Percentiles rank a stretch among this genome's conserved stretches.
Conservation (phyloP, 768 basidiomycete genomes). For the Lactifluus volemus region DNA sequence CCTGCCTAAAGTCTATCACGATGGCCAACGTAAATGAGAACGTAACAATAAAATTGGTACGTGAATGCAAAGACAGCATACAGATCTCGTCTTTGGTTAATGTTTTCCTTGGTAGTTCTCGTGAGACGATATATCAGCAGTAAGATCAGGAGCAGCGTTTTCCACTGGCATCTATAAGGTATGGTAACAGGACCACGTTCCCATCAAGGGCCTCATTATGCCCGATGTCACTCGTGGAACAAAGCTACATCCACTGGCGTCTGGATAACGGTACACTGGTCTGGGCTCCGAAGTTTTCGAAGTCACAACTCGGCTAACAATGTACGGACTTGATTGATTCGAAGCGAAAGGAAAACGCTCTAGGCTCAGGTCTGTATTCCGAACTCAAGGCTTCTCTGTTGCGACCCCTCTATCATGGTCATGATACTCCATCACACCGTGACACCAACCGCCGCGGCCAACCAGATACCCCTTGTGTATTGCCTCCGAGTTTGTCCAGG, state of each 20-base stretch:
- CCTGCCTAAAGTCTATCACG: neutral
- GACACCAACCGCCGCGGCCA: too few relatives aligned
- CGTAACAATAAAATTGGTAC: neutral
- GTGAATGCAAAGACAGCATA: neutral
- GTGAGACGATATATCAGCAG: neutral
- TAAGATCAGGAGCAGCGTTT: neutral
- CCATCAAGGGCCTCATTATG: neutral
- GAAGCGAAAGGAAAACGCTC: neutral
- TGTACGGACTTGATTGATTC: neutral
- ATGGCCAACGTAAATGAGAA: too few relatives aligned
- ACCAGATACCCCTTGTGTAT: neutral
- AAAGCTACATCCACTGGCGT: neutral
- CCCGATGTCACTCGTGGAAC: neutral
- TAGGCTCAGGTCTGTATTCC: too few relatives aligned
- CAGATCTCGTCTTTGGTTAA: neutral
- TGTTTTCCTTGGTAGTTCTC: neutral
- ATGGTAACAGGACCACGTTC: neutral
- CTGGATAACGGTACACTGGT: neutral
- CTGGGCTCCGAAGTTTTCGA: too few relatives aligned
- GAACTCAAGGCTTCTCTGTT: too few relatives aligned
- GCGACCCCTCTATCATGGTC: too few relatives aligned
- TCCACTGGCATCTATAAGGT: neutral
- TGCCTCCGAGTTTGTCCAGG: neutral
- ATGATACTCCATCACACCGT: too few relatives aligned
- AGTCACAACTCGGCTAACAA: too few relatives aligned